Evolutionary conservation across 23 red algal species (phyloP).

Genomic region (Chondrus crispus): DNA sequence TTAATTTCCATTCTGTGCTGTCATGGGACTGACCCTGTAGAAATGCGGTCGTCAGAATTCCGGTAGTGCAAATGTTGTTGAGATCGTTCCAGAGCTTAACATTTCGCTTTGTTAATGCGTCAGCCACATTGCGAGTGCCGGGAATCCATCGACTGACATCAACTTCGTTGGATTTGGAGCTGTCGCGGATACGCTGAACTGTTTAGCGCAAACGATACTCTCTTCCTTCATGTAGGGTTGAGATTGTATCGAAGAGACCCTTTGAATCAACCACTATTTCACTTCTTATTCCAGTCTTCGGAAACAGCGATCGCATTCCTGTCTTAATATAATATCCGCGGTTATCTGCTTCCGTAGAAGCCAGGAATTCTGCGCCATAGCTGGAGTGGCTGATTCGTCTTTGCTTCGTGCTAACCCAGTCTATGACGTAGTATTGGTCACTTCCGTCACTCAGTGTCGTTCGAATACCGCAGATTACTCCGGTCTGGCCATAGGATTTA

Average conservation of each 20-base stretch:
- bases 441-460: neutral
- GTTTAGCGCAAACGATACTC: constrained; percentile 1
- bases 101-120: constrained; percentile 11
- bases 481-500: constrained; percentile 22
- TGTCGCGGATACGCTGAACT: constrained; percentile 19
- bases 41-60: too few species aligned
- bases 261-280: constrained; percentile 30
- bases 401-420: constrained; percentile 29
- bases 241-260: constrained; percentile 13
- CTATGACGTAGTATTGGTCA: neutral
- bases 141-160: constrained; percentile 6
- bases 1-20: too few species aligned
- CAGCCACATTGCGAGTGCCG: neutral
- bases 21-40: too few species aligned
- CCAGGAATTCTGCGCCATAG: constrained; percentile 26
- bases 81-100: neutral
- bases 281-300: neutral
- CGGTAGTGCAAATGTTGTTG: constrained; percentile 9
- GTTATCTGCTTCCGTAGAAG: constrained; percentile 16
- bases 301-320: neutral
- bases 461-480: neutral
- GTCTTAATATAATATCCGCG: constrained; percentile 15
- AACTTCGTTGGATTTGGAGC: neutral
- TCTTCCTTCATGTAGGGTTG: constrained; percentile 34
- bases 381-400: constrained; percentile 1